Conservation (phyloP, 202 grass and related monocot genomes). For the Hordeum pubiflorum region DNA sequence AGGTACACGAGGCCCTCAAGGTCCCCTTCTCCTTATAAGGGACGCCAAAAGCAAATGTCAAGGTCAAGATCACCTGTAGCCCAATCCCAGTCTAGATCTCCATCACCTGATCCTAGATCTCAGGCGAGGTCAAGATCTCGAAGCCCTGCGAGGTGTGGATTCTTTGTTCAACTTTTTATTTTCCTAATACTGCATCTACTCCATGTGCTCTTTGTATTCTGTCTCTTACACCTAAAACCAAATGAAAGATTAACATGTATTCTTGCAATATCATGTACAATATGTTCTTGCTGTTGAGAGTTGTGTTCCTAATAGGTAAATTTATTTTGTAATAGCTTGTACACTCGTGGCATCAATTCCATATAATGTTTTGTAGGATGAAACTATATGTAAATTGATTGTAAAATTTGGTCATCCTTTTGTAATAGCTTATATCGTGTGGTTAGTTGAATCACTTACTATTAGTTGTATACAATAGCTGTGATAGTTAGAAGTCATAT, state of each 20-base stretch:
- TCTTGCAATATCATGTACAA: neutral
- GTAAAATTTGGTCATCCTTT: neutral
- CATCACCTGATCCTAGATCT: conserved; percentile 43
- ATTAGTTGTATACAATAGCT: neutral
- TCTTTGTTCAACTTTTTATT: neutral
- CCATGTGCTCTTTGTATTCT: neutral
- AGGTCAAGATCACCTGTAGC: conserved; percentile 45
- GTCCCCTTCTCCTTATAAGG: conserved; percentile 64
- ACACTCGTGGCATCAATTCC: neutral
- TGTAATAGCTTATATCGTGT: neutral
- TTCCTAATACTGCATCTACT: neutral
- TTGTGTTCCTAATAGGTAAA: neutral
- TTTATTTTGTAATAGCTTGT: neutral
- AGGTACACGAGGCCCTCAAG: conserved; percentile 51
- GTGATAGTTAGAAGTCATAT: neutral
- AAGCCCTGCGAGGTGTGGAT: conserved; percentile 40
- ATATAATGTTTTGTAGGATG: neutral
- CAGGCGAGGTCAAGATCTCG: conserved; percentile 39
- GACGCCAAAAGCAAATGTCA: conserved; percentile 41
- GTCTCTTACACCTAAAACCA: neutral
- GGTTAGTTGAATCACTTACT: neutral
- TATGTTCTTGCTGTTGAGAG: neutral
- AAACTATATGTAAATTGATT: neutral
- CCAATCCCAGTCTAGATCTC: conserved; percentile 43
- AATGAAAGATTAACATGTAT: neutral